These are phyloP conservation scores for Lithohypha guttulata DNA, from an alignment of 2,329 filamentous ascomycete genomes.

Conservation along the genomic window DNA sequence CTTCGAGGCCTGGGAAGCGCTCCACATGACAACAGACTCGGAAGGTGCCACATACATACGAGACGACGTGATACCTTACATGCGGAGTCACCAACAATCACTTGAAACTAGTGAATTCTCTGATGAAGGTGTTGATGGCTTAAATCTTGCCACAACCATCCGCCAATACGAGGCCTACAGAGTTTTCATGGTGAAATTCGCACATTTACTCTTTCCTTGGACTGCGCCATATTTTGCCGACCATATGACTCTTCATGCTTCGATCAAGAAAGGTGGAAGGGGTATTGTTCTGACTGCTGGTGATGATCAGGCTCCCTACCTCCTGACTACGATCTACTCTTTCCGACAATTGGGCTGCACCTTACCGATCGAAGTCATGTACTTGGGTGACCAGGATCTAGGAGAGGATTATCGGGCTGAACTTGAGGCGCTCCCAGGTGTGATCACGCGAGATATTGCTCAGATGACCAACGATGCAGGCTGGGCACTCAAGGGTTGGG, in stretches of 20 bases:
- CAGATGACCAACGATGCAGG: conserved; percentile 36
- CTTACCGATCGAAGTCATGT: conserved; percentile 22
- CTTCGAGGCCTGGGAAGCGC: conserved; percentile 32
- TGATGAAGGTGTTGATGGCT: conserved; percentile 14
- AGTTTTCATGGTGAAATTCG: conserved; percentile 30
- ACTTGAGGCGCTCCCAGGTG: conserved; percentile 34
- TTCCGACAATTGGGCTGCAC: conserved; percentile 21
- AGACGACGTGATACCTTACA: conserved; percentile 33
- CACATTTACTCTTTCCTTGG: conserved; percentile 27
- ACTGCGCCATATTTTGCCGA: conserved; percentile 34
- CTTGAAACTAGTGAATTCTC: conserved; percentile 8
- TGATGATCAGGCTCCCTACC: conserved; percentile 33
- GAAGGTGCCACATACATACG: conserved; percentile 30
- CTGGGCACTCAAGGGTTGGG: conserved; percentile 37
- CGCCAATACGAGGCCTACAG: conserved; percentile 36
- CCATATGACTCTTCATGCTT: conserved; percentile 35
- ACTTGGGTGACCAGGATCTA: conserved; percentile 35
- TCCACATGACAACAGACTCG: conserved; percentile 19
- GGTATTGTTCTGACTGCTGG: conserved; percentile 38
- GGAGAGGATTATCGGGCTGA: conserved; percentile 32
- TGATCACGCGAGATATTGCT: conserved; percentile 35
- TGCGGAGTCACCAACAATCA: conserved; percentile 23
- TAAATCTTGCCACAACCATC: conserved; percentile 26
- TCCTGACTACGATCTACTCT: conserved; percentile 33
- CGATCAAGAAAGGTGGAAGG: conserved; percentile 32